phyloP scores from a whole-genome alignment of 2,329 filamentous ascomycete species.

The Colletotrichum brevisporum region DNA sequence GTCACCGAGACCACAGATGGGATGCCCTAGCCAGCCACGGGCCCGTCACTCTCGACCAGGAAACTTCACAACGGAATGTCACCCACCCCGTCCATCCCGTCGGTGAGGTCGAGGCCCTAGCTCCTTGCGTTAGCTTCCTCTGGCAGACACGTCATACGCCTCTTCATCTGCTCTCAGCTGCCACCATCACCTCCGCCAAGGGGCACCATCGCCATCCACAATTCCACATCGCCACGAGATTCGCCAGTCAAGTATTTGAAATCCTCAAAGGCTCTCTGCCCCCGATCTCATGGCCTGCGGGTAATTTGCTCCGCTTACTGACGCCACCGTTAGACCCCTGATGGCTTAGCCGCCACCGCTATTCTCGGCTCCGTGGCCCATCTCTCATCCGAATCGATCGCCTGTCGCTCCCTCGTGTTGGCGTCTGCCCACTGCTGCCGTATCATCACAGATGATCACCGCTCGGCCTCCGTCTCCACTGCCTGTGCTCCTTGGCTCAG shows the following conservation, averaged over 20 bases:
- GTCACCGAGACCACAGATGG: neutral
- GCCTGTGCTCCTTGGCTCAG: neutral
- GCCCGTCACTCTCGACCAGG: neutral
- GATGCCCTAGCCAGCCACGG: constrained; percentile 11
- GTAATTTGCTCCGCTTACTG: neutral
- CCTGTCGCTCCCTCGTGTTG: constrained; percentile 10
- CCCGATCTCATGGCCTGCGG: neutral
- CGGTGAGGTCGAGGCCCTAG: too few species aligned
- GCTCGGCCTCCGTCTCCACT: constrained; percentile 14
- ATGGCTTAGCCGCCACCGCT: neutral
- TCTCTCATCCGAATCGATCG: constrained; percentile 32
- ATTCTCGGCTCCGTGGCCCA: constrained; percentile 20
- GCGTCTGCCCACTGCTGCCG: neutral
- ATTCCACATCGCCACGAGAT: too few species aligned
- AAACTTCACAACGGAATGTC: too few species aligned
- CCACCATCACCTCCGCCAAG: too few species aligned
- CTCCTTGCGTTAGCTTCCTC: too few species aligned
- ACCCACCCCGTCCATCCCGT: too few species aligned
- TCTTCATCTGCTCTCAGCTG: too few species aligned
- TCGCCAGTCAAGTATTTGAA: neutral
- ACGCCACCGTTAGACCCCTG: constrained; percentile 1
- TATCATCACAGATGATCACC: constrained; percentile 2
- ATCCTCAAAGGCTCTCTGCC: neutral
- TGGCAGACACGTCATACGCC: too few species aligned
- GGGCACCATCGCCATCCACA: too few species aligned